Base-by-base conservation (phyloP, 2,329 filamentous ascomycete species). In the Thermoascus crustaceus region DNA sequence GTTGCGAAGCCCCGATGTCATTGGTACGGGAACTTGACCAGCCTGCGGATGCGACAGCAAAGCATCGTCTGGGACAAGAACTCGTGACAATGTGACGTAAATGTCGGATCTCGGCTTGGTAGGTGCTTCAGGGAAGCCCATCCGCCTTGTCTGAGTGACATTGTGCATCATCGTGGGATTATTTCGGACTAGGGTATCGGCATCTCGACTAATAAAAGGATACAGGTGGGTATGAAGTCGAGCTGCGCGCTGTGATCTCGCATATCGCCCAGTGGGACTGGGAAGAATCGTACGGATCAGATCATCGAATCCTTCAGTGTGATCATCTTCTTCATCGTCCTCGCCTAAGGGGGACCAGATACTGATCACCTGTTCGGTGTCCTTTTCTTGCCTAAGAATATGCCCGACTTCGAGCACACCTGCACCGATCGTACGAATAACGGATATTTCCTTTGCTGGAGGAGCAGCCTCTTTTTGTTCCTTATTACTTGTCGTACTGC, bases 91-190 rank as follows among this genome's bases (percentile, higher is more conserved):
- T 0, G 87, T 95, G 29, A 98, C 62, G 55, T 98, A 98, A 33
- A 98, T 96, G 57, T 98, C 93, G 7, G 87, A 95, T 49, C 93
- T 74, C 10, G 83, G 73, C 55, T 86, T 88, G 0, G 82, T 87
- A 0, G 91, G 89, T 2, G 88, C 88, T 8, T 88, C 88, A 3
- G 89, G 85, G 57, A 98, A 96, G 2, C 88, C 91, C 58, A 96
- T 88, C 57, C 91, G 91, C 50, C 73, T 82, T 0, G 88, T 94
- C 57, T 82, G 82, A 38, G 73, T 72, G 40, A 96, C 76, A 34
- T 82, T 80, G 33, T 93, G 82, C 9, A 98, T 75, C 9, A 93
- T 66, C 0, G 89, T 96, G 0, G 91, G 91, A 3, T 86, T 94
- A 31, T 82, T 78, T 52, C 83, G 85, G 53, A 96, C 82, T 25